phyloP scores from a whole-genome alignment of 2,329 filamentous ascomycete genomes.

The Fusarium sp. region DNA sequence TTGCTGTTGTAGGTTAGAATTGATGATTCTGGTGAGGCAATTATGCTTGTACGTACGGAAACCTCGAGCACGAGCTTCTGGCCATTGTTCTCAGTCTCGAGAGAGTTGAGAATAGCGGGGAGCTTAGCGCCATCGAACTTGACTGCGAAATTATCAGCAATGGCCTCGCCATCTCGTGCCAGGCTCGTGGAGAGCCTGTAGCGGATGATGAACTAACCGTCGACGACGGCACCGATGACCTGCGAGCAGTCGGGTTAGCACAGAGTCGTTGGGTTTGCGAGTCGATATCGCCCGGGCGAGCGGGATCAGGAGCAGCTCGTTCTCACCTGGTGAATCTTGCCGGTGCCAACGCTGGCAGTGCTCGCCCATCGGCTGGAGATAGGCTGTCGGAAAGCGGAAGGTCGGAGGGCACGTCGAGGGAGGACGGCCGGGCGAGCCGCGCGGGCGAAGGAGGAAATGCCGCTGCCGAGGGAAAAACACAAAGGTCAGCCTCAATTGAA shows the following conservation, averaged over 20 bases:
- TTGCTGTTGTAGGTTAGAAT: constrained; percentile 74
- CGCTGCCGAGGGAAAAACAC: constrained; percentile 60
- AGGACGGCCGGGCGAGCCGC: constrained; percentile 69
- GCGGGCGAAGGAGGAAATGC: constrained; percentile 73
- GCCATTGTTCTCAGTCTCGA: constrained; percentile 90
- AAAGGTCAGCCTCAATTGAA: constrained; percentile 58
- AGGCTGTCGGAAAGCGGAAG: constrained; percentile 65
- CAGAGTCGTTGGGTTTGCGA: constrained; percentile 14
- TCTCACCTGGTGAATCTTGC: constrained; percentile 76
- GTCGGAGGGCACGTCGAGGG: constrained; percentile 67
- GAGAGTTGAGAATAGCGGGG: constrained; percentile 96
- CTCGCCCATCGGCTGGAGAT: constrained; percentile 69
- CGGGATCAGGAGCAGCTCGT: constrained; percentile 33
- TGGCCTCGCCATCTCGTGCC: background rate
- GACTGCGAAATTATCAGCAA: constrained; percentile 67
- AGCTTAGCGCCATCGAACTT: constrained; percentile 97
- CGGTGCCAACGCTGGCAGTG: constrained; percentile 67
- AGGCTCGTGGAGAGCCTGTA: constrained; percentile 27
- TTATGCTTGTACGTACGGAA: constrained; percentile 71
- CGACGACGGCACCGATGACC: constrained; percentile 99
- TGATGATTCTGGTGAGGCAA: constrained; percentile 13
- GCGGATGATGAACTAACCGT: constrained; percentile 74
- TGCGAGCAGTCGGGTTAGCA: constrained; percentile 58
- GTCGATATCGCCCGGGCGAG: constrained; percentile 37
- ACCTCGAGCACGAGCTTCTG: constrained; percentile 97